Evolutionary conservation across 2,329 filamentous ascomycete genomes (phyloP).

Genomic region (Calonectria montana): DNA sequence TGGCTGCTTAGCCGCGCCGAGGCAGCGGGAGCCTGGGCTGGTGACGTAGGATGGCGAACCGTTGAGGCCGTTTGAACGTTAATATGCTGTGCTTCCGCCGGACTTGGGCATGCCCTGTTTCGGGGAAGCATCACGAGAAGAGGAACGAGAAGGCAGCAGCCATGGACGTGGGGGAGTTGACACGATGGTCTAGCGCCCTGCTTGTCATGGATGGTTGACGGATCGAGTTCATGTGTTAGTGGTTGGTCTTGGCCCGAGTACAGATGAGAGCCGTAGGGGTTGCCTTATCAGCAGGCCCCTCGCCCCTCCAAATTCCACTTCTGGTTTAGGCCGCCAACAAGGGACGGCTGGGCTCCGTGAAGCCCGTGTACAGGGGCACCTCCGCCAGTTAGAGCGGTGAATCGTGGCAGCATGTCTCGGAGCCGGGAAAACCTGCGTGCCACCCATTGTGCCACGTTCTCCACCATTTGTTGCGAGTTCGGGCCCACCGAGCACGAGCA

Average conservation of each 20-base stretch:
- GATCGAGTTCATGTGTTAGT: conserved; percentile 36
- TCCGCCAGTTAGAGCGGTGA: neutral
- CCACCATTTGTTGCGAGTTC: neutral
- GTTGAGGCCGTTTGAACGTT: conserved; percentile 29
- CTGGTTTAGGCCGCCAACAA: conserved; percentile 6
- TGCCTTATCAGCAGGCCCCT: conserved; percentile 16
- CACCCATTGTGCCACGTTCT: neutral
- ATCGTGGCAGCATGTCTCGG: conserved; percentile 14
- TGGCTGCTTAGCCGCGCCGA: conserved; percentile 29
- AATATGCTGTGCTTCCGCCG: conserved; percentile 36
- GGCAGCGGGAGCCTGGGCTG: conserved; percentile 39
- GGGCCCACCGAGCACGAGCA: neutral
- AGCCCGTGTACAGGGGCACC: neutral
- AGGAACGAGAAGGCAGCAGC: conserved; percentile 3
- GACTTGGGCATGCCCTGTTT: conserved; percentile 48
- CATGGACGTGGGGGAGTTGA: conserved; percentile 20
- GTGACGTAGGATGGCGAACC: conserved; percentile 41
- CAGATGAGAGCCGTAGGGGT: conserved; percentile 9
- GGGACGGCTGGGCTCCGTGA: neutral
- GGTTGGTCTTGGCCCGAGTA: conserved; percentile 24
- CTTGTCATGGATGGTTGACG: conserved; percentile 20
- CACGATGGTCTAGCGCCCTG: conserved; percentile 7
- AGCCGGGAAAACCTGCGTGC: conserved; percentile 32
- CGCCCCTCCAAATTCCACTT: neutral
- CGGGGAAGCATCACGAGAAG: conserved; percentile 46